Conservation (phyloP, 2,329 filamentous ascomycete genomes). For the Fusarium chaquense region DNA sequence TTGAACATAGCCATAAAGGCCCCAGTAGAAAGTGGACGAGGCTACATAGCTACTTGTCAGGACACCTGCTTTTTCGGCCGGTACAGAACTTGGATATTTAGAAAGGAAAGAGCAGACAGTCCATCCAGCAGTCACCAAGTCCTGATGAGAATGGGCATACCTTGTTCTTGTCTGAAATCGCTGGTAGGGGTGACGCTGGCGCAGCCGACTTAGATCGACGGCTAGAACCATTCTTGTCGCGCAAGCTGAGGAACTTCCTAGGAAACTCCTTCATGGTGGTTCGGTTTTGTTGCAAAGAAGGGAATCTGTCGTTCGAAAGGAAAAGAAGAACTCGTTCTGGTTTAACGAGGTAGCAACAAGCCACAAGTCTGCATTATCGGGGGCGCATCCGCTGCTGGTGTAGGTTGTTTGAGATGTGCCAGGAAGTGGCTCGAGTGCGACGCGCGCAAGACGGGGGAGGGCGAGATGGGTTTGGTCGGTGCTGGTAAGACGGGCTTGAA, state of each 20-base stretch:
- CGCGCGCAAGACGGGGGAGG: constrained; percentile 18
- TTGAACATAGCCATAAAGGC: constrained; percentile 74
- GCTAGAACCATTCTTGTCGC: constrained; percentile 71
- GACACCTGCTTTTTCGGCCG: background rate
- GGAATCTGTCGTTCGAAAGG: constrained; percentile 8
- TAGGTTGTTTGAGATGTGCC: constrained; percentile 26
- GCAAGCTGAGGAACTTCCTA: constrained; percentile 76
- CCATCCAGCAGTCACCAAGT: background rate
- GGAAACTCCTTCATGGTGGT: constrained; percentile 66
- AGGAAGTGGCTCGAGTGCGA: constrained; percentile 37
- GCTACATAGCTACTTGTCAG: constrained; percentile 52
- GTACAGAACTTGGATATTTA: background rate
- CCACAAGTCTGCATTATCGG: constrained; percentile 50
- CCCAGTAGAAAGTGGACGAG: constrained; percentile 66
- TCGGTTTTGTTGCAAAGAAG: constrained; percentile 4
- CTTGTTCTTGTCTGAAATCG: constrained; percentile 56
- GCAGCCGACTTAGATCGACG: constrained; percentile 68
- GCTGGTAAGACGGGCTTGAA: constrained; percentile 6
- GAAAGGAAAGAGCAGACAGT: background rate
- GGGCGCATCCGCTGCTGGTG: constrained; percentile 34
- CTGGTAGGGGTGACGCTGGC: constrained; percentile 60
- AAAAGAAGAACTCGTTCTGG: constrained; percentile 45
- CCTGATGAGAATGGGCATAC: constrained; percentile 54
- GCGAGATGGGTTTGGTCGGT: constrained; percentile 9
- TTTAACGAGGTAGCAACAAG: constrained; percentile 51